Percentiles rank a stretch among this genome's conserved stretches.
Conservation (phyloP, 163 green algal species). For the Chloromonas sp. region DNA sequence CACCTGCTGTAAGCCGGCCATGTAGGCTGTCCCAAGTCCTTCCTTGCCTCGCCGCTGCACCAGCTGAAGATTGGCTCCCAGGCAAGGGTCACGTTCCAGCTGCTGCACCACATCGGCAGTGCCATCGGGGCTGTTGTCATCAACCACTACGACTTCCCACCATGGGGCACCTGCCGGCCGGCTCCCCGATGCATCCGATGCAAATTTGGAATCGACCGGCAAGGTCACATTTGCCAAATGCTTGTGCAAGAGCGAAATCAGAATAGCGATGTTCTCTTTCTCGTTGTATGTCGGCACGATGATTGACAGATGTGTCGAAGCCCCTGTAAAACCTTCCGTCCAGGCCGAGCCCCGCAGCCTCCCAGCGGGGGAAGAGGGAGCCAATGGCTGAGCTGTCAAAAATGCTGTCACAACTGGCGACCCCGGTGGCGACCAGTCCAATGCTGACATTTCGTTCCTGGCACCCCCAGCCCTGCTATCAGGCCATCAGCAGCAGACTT, state of each 20-base stretch:
- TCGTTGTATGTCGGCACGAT: conserved; percentile 97
- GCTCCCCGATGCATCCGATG: neutral
- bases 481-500: no score
- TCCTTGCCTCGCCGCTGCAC: conserved; percentile 67
- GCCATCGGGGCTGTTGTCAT: conserved; percentile 92
- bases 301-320: conserved; percentile 21
- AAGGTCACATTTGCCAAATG: neutral
- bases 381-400: no score
- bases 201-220: neutral
- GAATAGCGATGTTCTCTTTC: conserved; percentile 81
- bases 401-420: no score
- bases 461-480: no score
- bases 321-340: no score
- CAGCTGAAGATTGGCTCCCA: conserved; percentile 13
- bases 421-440: no score
- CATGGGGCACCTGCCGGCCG: neutral
- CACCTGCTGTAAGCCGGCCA: conserved; percentile 67
- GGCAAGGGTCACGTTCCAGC: conserved; percentile 12
- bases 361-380: no score
- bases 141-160: conserved; percentile 87
- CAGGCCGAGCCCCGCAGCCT: no score
- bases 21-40: conserved; percentile 84
- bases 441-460: no score
- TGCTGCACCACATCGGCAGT: conserved; percentile 41
- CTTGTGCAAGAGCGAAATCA: conserved; percentile 69